Percentiles rank a stretch among this genome's conserved stretches.
These are phyloP conservation scores for Botrytis pseudocinerea DNA, from an alignment of 2,329 filamentous ascomycete species.

Conservation along the genomic window DNA sequence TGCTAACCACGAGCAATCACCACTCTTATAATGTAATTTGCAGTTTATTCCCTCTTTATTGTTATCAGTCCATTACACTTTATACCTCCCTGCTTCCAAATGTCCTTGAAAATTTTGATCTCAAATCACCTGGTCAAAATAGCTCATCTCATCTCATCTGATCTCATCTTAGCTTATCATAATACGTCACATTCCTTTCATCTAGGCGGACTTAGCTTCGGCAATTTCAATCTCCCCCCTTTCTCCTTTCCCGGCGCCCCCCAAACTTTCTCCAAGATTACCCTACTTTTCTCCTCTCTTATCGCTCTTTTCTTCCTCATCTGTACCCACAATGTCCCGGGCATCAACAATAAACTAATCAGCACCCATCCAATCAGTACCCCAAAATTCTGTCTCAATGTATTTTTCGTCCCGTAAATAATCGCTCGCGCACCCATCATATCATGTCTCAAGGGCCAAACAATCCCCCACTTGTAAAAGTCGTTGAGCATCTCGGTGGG, in stretches of 20 bases:
- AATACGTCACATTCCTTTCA: background rate
- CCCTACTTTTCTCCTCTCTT: conserved; percentile 24
- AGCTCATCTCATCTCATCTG: background rate
- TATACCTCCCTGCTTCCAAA: too few species aligned
- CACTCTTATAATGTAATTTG: too few species aligned
- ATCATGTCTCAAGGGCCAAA: conserved; percentile 29
- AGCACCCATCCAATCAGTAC: conserved; percentile 27
- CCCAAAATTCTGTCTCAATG: conserved; percentile 28
- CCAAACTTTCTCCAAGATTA: conserved; percentile 28
- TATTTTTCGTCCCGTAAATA: conserved; percentile 30
- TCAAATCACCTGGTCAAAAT: too few species aligned
- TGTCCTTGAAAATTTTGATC: too few species aligned
- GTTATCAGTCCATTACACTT: too few species aligned
- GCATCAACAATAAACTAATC: conserved; percentile 27
- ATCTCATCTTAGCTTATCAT: background rate
- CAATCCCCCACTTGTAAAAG: conserved; percentile 30
- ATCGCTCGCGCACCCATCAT: conserved; percentile 29
- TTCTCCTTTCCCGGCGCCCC: conserved; percentile 21
- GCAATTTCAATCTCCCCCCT: conserved; percentile 13
- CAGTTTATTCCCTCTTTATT: too few species aligned
- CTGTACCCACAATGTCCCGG: conserved; percentile 31
- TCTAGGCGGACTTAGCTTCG: background rate
- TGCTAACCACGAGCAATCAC: too few species aligned
- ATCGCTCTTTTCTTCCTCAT: conserved; percentile 22
- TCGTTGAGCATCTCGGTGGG: conserved; percentile 28